Conservation (phyloP, 371 early-diverging fungal genomes). For the Mortierella sp. region DNA sequence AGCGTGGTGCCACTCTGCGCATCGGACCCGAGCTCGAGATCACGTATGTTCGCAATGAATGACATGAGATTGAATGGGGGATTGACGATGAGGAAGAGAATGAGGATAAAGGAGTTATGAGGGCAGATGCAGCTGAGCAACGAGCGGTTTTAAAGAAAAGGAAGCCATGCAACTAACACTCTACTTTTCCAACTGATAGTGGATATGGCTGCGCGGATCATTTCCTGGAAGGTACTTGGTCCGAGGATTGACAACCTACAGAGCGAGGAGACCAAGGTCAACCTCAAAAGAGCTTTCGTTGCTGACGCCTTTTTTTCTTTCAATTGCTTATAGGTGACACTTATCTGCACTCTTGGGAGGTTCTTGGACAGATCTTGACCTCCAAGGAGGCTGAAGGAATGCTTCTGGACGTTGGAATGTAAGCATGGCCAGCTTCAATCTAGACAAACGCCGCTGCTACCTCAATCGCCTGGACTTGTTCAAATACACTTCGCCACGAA, state of each 20-base stretch:
- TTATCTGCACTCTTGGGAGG: constrained; percentile 95
- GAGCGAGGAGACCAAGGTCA: background rate
- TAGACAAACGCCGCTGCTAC: background rate
- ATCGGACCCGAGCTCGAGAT: constrained; percentile 98
- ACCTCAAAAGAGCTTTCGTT: background rate
- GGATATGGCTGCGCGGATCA: constrained; percentile 99
- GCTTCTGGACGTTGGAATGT: constrained; percentile 95
- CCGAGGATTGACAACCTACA: background rate
- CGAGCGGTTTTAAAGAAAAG: background rate
- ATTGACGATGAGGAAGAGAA: background rate
- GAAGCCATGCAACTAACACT: background rate
- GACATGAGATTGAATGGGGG: background rate
- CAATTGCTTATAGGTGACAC: constrained; percentile 80
- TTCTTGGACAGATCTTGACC: constrained; percentile 80
- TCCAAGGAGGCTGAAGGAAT: constrained; percentile 81
- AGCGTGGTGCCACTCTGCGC: constrained; percentile 84
- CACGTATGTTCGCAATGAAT: constrained; percentile 64
- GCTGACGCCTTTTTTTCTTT: background rate
- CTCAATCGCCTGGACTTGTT: background rate
- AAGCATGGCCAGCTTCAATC: constrained; percentile 36
- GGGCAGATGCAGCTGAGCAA: background rate
- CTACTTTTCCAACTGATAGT: constrained; percentile 44
- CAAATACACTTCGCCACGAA: background rate
- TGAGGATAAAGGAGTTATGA: background rate
- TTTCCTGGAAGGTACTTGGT: constrained; percentile 85